Base-by-base conservation (phyloP, 2,329 filamentous ascomycete genomes). In the Zasmidium cellare region DNA sequence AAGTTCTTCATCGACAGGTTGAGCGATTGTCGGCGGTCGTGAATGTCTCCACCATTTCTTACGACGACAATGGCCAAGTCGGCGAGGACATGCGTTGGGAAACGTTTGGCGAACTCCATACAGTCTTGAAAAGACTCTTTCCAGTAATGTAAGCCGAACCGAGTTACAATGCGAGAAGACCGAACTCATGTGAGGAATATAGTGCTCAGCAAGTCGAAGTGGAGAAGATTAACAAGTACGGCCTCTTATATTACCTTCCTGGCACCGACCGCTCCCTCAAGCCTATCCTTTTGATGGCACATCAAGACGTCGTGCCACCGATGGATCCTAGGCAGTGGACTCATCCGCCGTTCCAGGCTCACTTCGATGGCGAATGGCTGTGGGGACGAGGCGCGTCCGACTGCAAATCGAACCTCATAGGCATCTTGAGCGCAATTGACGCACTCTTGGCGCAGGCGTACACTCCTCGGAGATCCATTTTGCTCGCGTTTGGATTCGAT, bases 301-400 rank as follows among this genome's bases (percentile, higher is more conserved):
- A 87, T 69, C 84, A 87, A 67, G 86, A 88, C 67, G 84, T 86
- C 9, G 85, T 88, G 2, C 84, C 84, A 1, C 84, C 85, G 0
- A 76, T 77, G 1, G 75, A 79, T 5, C 75, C 80, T 3, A 82
- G 80, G 2, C 75, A 81, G 44, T 88, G 85, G 85, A 84, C 79
- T 0, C 72, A 87, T 69, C 81, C 83, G 0, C 85, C 85, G 0
- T 88, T 82, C 64, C 79, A 78, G n/a, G 84, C 83, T 7, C 66
- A 78, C 61, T 87, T 79, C 57, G 82, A 85, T 62, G 84, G 84
- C 12, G 77, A 77, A 48, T 82, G 76, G 67, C 75, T 87, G 44
- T 88, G 84, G 84, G 85, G 85, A 12, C 78, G 85, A 20, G 85
- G 85, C 2, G 72, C 84, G 0, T 75, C 76, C 3, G 85, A 87